Evolutionary conservation across 1,139 yeast genomes (phyloP).

Genomic region (Pichia sp.): DNA sequence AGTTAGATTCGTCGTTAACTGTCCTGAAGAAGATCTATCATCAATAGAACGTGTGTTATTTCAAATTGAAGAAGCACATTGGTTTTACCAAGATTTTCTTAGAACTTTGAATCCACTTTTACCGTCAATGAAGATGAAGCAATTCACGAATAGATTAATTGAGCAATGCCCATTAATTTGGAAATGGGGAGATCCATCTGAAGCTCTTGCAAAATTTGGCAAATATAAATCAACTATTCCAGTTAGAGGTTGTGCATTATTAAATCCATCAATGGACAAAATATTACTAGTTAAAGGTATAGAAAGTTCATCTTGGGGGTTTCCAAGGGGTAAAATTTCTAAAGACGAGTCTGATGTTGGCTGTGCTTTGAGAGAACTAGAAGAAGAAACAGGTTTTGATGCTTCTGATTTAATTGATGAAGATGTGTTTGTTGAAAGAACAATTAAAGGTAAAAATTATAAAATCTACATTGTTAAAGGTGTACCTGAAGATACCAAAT

Average conservation of each 20-base stretch:
- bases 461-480: constrained; percentile 73
- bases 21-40: constrained; percentile 85
- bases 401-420: constrained; percentile 60
- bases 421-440: constrained; percentile 73
- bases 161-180: constrained; percentile 79
- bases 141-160: constrained; percentile 68
- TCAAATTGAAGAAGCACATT: constrained; percentile 96
- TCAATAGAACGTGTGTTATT: constrained; percentile 83
- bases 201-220: constrained; percentile 71
- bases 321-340: constrained; percentile 95
- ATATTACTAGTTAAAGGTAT: constrained; percentile 79
- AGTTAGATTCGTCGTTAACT: constrained; percentile 84
- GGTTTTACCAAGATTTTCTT: constrained; percentile 91
- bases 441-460: constrained; percentile 77
- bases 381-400: constrained; percentile 94
- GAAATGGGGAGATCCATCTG: constrained; percentile 78
- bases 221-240: constrained; percentile 87
- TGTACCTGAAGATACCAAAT: constrained; percentile 69
- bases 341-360: constrained; percentile 86
- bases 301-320: constrained; percentile 84
- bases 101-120: constrained; percentile 67
- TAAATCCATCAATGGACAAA: constrained; percentile 66
- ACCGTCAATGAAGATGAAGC: constrained; percentile 74
- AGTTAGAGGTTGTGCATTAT: constrained; percentile 90
- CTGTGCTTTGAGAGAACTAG: constrained; percentile 91